Conservation (phyloP, 148 eudicot genomes). For the Camellia lanceoleosa region DNA sequence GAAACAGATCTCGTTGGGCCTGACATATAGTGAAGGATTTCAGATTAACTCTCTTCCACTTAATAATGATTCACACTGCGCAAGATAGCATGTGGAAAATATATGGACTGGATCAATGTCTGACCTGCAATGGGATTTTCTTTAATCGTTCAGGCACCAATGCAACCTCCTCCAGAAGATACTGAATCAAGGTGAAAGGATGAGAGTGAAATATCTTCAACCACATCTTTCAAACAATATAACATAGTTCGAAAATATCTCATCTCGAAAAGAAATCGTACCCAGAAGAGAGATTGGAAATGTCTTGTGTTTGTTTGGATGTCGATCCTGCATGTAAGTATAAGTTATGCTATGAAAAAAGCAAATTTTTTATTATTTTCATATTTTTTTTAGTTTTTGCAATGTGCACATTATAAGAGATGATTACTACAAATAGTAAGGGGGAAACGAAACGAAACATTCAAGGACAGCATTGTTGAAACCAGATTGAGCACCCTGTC, state of each 20-base stretch:
- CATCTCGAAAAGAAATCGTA: slow-evolving; percentile 22
- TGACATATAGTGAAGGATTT: slow-evolving; percentile 28
- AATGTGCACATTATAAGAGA: neutral
- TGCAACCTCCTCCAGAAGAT: slow-evolving; percentile 81
- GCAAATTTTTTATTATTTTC: neutral
- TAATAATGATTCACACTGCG: neutral
- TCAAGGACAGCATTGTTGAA: neutral
- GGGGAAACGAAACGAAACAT: neutral
- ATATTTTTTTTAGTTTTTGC: neutral
- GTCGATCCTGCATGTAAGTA: slow-evolving; percentile 61
- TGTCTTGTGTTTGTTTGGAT: slow-evolving; percentile 81
- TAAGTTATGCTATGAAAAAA: neutral
- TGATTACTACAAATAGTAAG: neutral
- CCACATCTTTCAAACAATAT: slow-evolving; percentile 4
- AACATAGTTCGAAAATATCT: neutral
- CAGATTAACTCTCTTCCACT: neutral
- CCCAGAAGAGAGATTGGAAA: slow-evolving; percentile 76
- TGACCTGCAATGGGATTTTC: slow-evolving; percentile 82
- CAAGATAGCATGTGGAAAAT: slow-evolving; percentile 1
- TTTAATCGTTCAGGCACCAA: slow-evolving; percentile 53
- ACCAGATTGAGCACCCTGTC: neutral
- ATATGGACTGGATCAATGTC: slow-evolving; percentile 2
- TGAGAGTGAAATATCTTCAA: neutral
- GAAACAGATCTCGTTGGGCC: slow-evolving; percentile 89
- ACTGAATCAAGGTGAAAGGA: slow-evolving; percentile 39